phyloP scores from a whole-genome alignment of 306 rosid species.

The Trichosanthes cucumerina region DNA sequence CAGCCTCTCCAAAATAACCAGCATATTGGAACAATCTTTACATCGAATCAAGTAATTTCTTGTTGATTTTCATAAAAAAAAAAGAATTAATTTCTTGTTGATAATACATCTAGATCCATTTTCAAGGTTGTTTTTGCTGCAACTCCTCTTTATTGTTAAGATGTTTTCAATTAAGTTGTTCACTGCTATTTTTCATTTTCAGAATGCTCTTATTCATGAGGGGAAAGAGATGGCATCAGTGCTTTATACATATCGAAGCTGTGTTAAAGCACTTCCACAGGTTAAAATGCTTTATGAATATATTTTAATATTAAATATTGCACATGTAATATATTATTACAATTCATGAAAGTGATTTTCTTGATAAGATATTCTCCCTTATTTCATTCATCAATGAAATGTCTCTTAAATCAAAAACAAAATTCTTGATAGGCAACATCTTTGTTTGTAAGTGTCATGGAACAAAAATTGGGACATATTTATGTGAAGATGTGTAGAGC shows the following conservation, averaged over 20 bases:
- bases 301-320: not conserved
- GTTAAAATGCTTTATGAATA: constrained; percentile 26
- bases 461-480: not conserved
- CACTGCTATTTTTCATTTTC: constrained; percentile 11
- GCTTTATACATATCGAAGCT: constrained; percentile 93
- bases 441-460: not conserved
- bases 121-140: not conserved
- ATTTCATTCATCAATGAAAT: too few species aligned
- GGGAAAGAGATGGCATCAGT: constrained; percentile 95
- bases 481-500: not conserved
- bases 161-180: not conserved
- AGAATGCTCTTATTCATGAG: constrained; percentile 75
- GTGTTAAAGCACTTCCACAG: constrained; percentile 99
- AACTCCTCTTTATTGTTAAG: not conserved
- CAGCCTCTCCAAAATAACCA: too few species aligned
- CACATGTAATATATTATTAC: not conserved
- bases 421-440: not conserved
- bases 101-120: not conserved
- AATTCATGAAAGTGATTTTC: not conserved
- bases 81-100: not conserved
- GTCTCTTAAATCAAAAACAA: too few species aligned
- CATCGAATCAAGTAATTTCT: not conserved
- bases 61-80: too few species aligned
- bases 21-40: not conserved
- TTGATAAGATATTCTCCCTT: too few species aligned